These are phyloP conservation scores for Saksenaea oblongispora DNA, from an alignment of 371 early-diverging fungal species.

Conservation along the genomic window DNA sequence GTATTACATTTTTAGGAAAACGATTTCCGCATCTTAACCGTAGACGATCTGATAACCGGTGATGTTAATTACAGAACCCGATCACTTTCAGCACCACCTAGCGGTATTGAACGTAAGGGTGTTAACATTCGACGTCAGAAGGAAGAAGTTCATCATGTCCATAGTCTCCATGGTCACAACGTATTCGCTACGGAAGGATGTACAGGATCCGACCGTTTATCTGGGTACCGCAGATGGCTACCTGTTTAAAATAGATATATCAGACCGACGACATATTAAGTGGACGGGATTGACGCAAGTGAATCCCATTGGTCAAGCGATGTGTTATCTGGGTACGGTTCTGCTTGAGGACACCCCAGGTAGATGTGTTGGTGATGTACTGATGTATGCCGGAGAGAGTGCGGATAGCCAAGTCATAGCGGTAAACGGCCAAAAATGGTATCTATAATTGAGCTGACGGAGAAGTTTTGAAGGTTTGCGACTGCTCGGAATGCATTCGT, in stretches of 20 bases:
- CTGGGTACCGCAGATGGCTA: constrained; percentile 37
- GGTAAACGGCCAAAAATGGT: constrained; percentile 18
- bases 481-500: background rate
- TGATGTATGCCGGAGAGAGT: constrained; percentile 41
- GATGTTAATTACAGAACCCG: constrained; percentile 34
- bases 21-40: constrained; percentile 22
- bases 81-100: constrained; percentile 22
- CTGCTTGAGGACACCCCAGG: background rate
- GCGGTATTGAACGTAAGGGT: constrained; percentile 22
- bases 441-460: background rate
- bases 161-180: constrained; percentile 38
- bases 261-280: constrained; percentile 8
- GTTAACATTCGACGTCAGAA: background rate
- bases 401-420: constrained; percentile 39
- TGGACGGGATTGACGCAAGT: constrained; percentile 20
- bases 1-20: constrained; percentile 6
- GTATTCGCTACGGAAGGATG: constrained; percentile 11
- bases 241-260: constrained; percentile 20
- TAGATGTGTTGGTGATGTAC: constrained; percentile 8
- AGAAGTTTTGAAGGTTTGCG: background rate
- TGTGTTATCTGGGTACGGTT: constrained; percentile 30
- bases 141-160: background rate
- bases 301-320: constrained; percentile 31
- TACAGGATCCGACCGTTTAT: constrained; percentile 15
- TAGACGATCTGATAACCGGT: constrained; percentile 37